Conservation (phyloP, 495 filamentous ascomycete species). For the Aspergillus funiculosus region DNA sequence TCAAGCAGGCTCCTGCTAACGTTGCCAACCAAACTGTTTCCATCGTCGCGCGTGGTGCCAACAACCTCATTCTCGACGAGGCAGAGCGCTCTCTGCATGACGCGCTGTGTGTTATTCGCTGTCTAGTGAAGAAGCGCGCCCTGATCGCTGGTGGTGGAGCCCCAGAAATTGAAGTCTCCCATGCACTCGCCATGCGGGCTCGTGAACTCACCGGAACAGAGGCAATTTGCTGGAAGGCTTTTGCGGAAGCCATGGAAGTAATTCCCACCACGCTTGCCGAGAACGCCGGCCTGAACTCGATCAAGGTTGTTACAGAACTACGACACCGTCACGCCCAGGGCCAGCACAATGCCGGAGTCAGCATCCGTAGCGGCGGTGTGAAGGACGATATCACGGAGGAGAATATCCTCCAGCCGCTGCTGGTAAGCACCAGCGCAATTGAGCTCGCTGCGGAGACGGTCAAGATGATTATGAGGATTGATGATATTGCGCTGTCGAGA, state of each 20-base stretch:
- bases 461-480: constrained; percentile 97
- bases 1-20: constrained; percentile 53
- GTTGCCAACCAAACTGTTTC: constrained; percentile 76
- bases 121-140: constrained; percentile 97
- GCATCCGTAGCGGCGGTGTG: constrained; percentile 93
- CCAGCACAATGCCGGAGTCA: constrained; percentile 92
- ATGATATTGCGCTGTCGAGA: constrained; percentile 76
- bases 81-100: constrained; percentile 95
- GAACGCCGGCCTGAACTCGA: constrained; percentile 94
- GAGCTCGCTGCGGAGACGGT: constrained; percentile 96
- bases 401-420: constrained; percentile 91
- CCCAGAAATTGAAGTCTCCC: constrained; percentile 89
- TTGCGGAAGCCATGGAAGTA: constrained; percentile 95
- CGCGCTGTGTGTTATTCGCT: constrained; percentile 94
- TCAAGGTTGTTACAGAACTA: constrained; percentile 97
- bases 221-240: constrained; percentile 96
- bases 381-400: constrained; percentile 93
- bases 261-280: constrained; percentile 95
- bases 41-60: constrained; percentile 89
- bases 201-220: constrained; percentile 83
- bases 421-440: constrained; percentile 95
- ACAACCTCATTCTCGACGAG: constrained; percentile 90
- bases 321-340: constrained; percentile 89
- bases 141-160: constrained; percentile 95
- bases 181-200: constrained; percentile 71